Conservation (phyloP, 176 grass and related monocot genomes). For the Rhipidocladum racemiflorum region DNA sequence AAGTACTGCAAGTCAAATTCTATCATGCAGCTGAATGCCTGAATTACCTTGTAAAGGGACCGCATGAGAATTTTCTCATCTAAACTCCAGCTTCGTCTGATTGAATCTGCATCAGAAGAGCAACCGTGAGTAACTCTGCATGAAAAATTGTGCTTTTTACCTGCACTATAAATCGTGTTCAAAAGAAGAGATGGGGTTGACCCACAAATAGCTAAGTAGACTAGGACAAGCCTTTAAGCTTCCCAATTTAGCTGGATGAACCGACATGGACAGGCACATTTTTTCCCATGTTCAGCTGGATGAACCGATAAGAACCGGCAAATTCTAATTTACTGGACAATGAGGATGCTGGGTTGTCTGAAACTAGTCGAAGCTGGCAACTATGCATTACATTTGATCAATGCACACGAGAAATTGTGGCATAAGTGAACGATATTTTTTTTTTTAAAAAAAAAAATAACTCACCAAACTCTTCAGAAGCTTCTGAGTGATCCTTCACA, state of each 20-base stretch:
- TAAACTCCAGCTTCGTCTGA: slow-evolving; percentile 41
- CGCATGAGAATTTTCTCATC: slow-evolving; percentile 62
- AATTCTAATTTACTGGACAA: neutral
- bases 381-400: neutral
- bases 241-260: slow-evolving; percentile 1
- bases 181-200: neutral
- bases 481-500: slow-evolving; percentile 9
- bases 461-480: slow-evolving; percentile 20
- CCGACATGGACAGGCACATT: neutral
- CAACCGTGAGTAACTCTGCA: neutral
- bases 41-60: slow-evolving; percentile 77
- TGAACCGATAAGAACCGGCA: neutral
- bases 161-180: neutral
- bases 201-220: slow-evolving; percentile 4
- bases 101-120: slow-evolving; percentile 11
- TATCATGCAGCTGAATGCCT: slow-evolving; percentile 9
- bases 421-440: neutral
- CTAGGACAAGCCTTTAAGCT: neutral
- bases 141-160: neutral
- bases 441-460: neutral
- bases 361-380: slow-evolving; percentile 2
- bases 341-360: neutral
- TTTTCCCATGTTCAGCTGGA: slow-evolving; percentile 1
- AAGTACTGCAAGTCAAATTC: neutral
- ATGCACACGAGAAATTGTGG: neutral